Evolutionary conservation across 106 monocot species (phyloP).

Genomic region (Platanthera zijinensis): DNA sequence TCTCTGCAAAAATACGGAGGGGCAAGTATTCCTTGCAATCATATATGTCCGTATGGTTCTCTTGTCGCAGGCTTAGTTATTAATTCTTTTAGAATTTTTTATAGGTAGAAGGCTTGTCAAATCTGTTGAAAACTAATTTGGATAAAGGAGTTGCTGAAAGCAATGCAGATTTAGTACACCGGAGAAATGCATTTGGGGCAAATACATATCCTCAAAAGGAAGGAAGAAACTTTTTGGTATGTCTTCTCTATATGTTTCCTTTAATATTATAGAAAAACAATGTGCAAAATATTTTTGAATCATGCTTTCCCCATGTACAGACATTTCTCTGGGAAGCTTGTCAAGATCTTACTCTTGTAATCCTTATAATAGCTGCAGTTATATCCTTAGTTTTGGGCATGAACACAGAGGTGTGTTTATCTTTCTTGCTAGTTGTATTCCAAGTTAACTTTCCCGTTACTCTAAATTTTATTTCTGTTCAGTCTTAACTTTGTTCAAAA

Average conservation of each 20-base stretch:
- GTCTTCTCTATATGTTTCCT: slow-evolving; percentile 2
- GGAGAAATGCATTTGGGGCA: slow-evolving; percentile 63
- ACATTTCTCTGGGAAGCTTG: slow-evolving; percentile 90
- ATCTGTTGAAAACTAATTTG: slow-evolving; percentile 52
- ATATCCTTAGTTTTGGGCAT: slow-evolving; percentile 75
- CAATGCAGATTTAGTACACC: slow-evolving; percentile 53
- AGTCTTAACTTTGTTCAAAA: neutral
- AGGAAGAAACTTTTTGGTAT: slow-evolving; percentile 80
- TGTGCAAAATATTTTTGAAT: neutral
- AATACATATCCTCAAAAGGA: slow-evolving; percentile 92
- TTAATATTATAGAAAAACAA: slow-evolving; percentile 4
- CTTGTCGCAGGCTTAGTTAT: neutral
- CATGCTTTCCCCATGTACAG: slow-evolving; percentile 17
- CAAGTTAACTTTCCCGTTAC: neutral
- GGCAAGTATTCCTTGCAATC: slow-evolving; percentile 31
- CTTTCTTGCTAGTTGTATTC: neutral
- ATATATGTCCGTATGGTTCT: neutral
- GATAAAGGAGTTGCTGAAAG: slow-evolving; percentile 68
- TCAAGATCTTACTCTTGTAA: slow-evolving; percentile 80
- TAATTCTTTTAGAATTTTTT: neutral
- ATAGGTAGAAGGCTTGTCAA: slow-evolving; percentile 54
- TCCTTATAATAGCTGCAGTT: slow-evolving; percentile 83
- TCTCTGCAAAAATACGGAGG: slow-evolving; percentile 68
- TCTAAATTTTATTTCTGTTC: neutral
- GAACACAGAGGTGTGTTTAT: slow-evolving; percentile 64